Evolutionary conservation across 2,329 filamentous ascomycete species (phyloP), one percentile per base, ranked within the genome.

Genomic region (Rutstroemia sydowiana): DNA sequence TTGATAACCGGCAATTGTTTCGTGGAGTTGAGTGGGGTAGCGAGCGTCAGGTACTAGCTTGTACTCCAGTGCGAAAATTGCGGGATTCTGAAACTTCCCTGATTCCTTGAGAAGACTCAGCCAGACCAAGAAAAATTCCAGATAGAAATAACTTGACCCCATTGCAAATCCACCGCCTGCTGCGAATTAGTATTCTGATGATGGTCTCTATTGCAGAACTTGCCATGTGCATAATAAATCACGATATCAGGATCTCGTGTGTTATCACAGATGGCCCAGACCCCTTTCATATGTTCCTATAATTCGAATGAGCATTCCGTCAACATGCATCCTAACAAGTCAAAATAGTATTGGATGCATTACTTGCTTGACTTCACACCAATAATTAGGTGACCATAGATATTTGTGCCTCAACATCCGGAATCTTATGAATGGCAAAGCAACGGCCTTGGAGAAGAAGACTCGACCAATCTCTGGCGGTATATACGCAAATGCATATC

Each of bases 211-310:
- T 42, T 42, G 13, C 11, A 42, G 28, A 11, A 58, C 73, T 59
- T 70, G 84, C 85, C 88, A 65, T 95, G 88, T 37, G 80, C 79
- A 65, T 93, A 93, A 65, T 89, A 92, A 2, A 95, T 69, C n/a
- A 90, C 82, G 51, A 93, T 72, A 64, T 93, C 88, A 0, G 87
- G 84, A 49, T 77, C 73, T 45, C 73, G 69, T 36, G 75, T 71
- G 14, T 78, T 75, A 59, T 88, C 76, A 41, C 77, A 70, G 39
- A 78, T 77, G 45, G 90, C 79, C 82, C 86, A 92, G 3, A 92
- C 69, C 2, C 88, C 88, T 53, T 74, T 74, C 52, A 83, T 76
- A 42, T 69, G 70, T 47, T 70, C 66, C 71, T 75, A 48, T 54
- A 63, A n/a, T n/a, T n/a, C 59, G 31, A 30, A 9, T 45, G 16